Conservation (phyloP, 1,139 yeast species). For the Candida sanyaensis region DNA sequence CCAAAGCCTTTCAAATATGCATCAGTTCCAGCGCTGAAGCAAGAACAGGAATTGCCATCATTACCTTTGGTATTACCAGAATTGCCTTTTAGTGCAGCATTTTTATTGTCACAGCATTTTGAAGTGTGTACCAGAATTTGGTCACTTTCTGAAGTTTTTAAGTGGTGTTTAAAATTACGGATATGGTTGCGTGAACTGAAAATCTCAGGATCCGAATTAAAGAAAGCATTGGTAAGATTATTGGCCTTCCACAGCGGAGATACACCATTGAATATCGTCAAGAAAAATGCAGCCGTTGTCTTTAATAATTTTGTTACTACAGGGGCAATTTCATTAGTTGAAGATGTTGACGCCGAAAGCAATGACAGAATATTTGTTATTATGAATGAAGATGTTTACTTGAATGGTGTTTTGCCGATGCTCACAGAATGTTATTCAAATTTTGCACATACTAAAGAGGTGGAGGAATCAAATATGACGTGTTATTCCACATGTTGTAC, state of each 20-base stretch:
- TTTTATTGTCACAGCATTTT: slow-evolving; percentile 51
- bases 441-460: slow-evolving; percentile 22
- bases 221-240: slow-evolving; percentile 51
- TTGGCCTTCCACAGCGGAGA: slow-evolving; percentile 53
- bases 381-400: slow-evolving; percentile 22
- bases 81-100: slow-evolving; percentile 56
- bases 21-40: slow-evolving; percentile 5
- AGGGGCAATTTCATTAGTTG: slow-evolving; percentile 41
- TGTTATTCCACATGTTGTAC: slow-evolving; percentile 44
- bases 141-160: slow-evolving; percentile 45
- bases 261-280: slow-evolving; percentile 56
- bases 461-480: slow-evolving; percentile 18
- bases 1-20: slow-evolving; percentile 2
- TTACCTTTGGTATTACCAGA: slow-evolving; percentile 58
- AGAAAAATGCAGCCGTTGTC: slow-evolving; percentile 55
- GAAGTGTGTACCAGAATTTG: slow-evolving; percentile 37
- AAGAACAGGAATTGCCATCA: slow-evolving; percentile 41
- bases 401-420: slow-evolving; percentile 41
- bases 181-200: slow-evolving; percentile 54
- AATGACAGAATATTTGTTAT: slow-evolving; percentile 23
- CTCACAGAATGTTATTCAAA: slow-evolving; percentile 39
- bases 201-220: slow-evolving; percentile 51
- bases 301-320: slow-evolving; percentile 46
- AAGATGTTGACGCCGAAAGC: slow-evolving; percentile 10
- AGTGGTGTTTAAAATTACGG: slow-evolving; percentile 51